A percentile compares a stretch with the other conserved stretches of the same genome.
These are phyloP conservation scores for Priceomyces haplophilus DNA, from an alignment of 805 yeast genomes.

Conservation along the genomic window DNA sequence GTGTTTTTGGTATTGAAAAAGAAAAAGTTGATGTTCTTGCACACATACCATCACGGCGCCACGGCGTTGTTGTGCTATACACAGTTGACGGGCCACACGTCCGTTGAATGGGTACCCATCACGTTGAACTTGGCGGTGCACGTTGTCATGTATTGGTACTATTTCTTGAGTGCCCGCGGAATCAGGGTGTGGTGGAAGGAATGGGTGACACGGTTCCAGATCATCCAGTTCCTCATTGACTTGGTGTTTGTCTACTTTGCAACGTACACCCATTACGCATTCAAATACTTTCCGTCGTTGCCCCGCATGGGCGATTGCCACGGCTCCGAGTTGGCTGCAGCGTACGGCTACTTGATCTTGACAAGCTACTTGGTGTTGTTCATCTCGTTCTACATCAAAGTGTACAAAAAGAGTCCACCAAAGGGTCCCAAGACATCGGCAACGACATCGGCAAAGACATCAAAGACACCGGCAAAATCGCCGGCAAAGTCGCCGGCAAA, in stretches of 20 bases:
- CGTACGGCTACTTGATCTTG: constrained; percentile 82
- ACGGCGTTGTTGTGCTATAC: constrained; percentile 93
- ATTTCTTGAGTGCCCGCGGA: constrained; percentile 88
- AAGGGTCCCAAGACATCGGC: constrained; percentile 5
- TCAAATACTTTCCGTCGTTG: constrained; percentile 56
- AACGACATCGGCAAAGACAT: constrained; percentile 6
- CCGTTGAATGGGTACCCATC: constrained; percentile 95
- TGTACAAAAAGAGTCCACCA: constrained; percentile 45
- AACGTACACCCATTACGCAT: constrained; percentile 84
- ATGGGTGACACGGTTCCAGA: constrained; percentile 97
- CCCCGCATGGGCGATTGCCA: constrained; percentile 81
- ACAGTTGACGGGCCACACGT: constrained; percentile 83
- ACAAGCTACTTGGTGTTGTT: constrained; percentile 86
- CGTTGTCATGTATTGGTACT: constrained; percentile 97
- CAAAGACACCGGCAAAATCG: constrained; percentile 11
- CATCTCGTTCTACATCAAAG: constrained; percentile 87
- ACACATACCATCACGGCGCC: constrained; percentile 97
- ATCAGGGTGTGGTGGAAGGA: constrained; percentile 99
- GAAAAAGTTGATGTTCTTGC: constrained; percentile 88
- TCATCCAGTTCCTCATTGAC: constrained; percentile 88
- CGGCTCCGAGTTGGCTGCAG: constrained; percentile 92
- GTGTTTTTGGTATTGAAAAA: constrained; percentile 86
- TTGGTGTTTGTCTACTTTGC: constrained; percentile 90
- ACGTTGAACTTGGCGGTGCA: constrained; percentile 86
- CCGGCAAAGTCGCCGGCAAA: no score